Evolutionary conservation across 768 basidiomycete genomes (phyloP).

Genomic region (Mrakia frigida): DNA sequence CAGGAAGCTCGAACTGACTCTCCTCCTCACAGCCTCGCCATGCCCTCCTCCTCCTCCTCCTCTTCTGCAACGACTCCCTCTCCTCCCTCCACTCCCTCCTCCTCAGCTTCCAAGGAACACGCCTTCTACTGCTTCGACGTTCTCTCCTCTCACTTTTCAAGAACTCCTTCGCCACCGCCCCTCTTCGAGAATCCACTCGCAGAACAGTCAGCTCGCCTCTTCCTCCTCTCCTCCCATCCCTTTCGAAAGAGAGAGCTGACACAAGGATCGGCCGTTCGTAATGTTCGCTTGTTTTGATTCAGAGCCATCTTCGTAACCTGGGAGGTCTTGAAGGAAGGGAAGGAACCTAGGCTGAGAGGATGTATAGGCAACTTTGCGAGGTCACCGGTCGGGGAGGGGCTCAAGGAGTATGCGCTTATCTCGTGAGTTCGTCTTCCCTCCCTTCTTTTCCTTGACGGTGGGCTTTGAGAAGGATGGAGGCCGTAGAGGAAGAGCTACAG

Average conservation of each 20-base stretch:
- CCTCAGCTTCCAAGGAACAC: conserved; percentile 37
- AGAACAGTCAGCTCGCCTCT: conserved; percentile 53
- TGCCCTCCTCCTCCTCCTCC: neutral
- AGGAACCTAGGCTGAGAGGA: conserved; percentile 62
- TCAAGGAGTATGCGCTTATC: conserved; percentile 84
- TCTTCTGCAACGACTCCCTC: conserved; percentile 4
- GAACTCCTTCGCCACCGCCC: conserved; percentile 46
- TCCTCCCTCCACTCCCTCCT: conserved; percentile 2
- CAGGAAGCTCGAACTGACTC: neutral
- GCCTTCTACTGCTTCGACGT: conserved; percentile 47
- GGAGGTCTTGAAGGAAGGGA: conserved; percentile 65
- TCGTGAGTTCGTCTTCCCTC: conserved; percentile 46
- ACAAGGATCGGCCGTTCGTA: neutral
- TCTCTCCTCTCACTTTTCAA: conserved; percentile 46
- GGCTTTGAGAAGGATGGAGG: too few species aligned
- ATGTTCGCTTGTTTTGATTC: neutral
- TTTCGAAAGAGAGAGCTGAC: too few species aligned
- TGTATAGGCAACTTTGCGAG: conserved; percentile 93
- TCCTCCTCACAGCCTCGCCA: neutral
- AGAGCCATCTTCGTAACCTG: conserved; percentile 97
- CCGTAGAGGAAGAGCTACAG: too few species aligned
- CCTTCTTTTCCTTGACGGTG: neutral
- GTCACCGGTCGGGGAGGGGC: conserved; percentile 63
- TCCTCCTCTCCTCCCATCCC: conserved; percentile 1
- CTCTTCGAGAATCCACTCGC: conserved; percentile 38